These are phyloP conservation scores for Aspergillus spinulosporus DNA, from an alignment of 2,329 filamentous ascomycete species.

Conservation along the genomic window DNA sequence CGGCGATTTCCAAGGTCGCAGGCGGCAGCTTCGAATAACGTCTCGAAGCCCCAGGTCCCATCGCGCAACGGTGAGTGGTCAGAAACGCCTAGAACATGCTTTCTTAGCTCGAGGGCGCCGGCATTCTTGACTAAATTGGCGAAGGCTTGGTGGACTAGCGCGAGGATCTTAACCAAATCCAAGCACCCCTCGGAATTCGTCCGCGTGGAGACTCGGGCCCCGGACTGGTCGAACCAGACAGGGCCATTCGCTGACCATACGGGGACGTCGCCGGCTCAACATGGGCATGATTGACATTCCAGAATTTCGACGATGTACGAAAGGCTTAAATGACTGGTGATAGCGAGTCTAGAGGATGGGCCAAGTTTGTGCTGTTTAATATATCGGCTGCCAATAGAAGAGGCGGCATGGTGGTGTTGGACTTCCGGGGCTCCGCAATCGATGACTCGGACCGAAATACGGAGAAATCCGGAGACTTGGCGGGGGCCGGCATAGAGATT, in stretches of 20 bases:
- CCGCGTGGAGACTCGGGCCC: not conserved
- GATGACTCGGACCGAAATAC: slow-evolving; percentile 2
- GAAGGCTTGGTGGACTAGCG: slow-evolving; percentile 6
- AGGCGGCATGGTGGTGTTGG: not conserved
- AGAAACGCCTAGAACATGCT: not conserved
- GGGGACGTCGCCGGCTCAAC: not conserved
- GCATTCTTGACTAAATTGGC: slow-evolving; percentile 5
- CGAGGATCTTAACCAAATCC: slow-evolving; percentile 5
- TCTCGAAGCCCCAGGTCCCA: not conserved
- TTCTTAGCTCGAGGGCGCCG: not conserved
- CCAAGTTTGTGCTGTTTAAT: not conserved
- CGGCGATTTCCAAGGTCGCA: not conserved
- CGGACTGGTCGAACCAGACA: not conserved
- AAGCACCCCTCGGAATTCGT: not conserved
- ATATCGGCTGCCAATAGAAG: not conserved
- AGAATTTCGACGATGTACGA: not conserved
- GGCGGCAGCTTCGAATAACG: not conserved
- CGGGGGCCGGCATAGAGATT: not conserved
- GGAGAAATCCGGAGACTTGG: slow-evolving; percentile 9
- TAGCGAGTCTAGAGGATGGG: not conserved
- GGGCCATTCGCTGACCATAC: not conserved
- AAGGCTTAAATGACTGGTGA: not conserved
- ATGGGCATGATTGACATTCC: not conserved
- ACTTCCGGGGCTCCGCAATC: slow-evolving; percentile 2
- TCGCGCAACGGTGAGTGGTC: not conserved